Evolutionary conservation across 2,329 filamentous ascomycete species (phyloP).

Genomic region (Colletotrichum nymphaeae): DNA sequence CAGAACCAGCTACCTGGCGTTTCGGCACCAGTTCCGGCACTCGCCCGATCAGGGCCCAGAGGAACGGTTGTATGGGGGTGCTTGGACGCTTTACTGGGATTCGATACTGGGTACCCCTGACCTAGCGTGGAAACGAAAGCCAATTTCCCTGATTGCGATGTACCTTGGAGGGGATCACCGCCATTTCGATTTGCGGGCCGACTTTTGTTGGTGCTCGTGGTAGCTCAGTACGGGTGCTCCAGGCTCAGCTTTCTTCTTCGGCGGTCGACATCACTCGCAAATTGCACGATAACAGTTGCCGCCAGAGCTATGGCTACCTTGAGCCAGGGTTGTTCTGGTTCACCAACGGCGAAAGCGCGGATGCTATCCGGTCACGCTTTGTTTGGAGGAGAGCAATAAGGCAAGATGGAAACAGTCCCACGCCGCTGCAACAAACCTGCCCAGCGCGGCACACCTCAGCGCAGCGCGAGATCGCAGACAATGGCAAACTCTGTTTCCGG

Average conservation of each 20-base stretch:
- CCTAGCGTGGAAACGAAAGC: constrained; percentile 29
- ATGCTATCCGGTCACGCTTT: constrained; percentile 22
- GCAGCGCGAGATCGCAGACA: not conserved
- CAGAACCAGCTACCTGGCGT: constrained; percentile 32
- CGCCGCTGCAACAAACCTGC: constrained; percentile 6
- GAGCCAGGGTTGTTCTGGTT: constrained; percentile 13
- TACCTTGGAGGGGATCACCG: constrained; percentile 33
- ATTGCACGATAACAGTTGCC: constrained; percentile 13
- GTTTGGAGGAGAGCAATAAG: not conserved
- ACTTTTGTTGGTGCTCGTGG: constrained; percentile 9
- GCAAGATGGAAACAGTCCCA: not conserved
- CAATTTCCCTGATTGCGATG: constrained; percentile 37
- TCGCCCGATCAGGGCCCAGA: constrained; percentile 36
- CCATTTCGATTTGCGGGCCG: constrained; percentile 35
- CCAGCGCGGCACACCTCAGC: not conserved
- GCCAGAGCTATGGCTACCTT: constrained; percentile 17
- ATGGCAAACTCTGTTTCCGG: constrained; percentile 5
- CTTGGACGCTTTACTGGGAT: constrained; percentile 30
- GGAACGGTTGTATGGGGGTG: constrained; percentile 36
- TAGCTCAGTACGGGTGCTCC: not conserved
- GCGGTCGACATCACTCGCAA: constrained; percentile 20
- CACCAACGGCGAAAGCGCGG: constrained; percentile 17
- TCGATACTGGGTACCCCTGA: constrained; percentile 30
- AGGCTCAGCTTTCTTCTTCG: constrained; percentile 26
- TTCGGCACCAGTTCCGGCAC: constrained; percentile 37